Evolutionary conservation across 805 yeast genomes (phyloP).

Genomic region (Lipomyces spencermartinsiae): DNA sequence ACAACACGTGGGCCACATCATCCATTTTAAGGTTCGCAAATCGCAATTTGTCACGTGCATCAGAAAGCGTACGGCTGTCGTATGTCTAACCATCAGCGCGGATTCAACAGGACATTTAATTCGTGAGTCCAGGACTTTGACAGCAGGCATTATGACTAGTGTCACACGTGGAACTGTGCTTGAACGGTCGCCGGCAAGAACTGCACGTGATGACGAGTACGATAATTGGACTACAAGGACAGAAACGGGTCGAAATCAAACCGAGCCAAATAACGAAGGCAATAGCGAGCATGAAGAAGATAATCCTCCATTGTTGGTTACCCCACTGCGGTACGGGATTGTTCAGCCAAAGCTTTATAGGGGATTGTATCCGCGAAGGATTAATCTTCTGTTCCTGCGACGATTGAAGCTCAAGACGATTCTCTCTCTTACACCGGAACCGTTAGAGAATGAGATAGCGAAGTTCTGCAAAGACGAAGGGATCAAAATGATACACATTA

Average conservation of each 20-base stretch:
- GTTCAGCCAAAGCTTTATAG: slow-evolving; percentile 75
- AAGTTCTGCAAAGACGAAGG: slow-evolving; percentile 59
- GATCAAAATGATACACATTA: slow-evolving; percentile 66
- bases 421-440: slow-evolving; percentile 78
- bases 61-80: too few relatives aligned
- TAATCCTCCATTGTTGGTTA: slow-evolving; percentile 39
- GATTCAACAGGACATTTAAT: too few relatives aligned
- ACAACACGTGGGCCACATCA: too few relatives aligned
- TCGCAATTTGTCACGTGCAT: too few relatives aligned
- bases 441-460: slow-evolving; percentile 59
- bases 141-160: background rate
- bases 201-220: background rate
- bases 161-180: background rate
- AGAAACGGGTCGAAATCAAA: background rate
- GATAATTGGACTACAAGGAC: background rate
- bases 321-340: slow-evolving; percentile 80
- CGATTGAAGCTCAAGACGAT: slow-evolving; percentile 72
- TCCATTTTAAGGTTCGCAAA: too few relatives aligned
- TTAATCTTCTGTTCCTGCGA: slow-evolving; percentile 70
- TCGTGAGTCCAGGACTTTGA: background rate
- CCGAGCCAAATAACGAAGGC: background rate
- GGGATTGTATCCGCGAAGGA: slow-evolving; percentile 85
- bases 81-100: too few relatives aligned
- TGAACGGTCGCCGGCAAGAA: background rate
- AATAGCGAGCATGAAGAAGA: background rate